phyloP scores from a whole-genome alignment of 106 monocot species.

The Dioscorea alata region DNA sequence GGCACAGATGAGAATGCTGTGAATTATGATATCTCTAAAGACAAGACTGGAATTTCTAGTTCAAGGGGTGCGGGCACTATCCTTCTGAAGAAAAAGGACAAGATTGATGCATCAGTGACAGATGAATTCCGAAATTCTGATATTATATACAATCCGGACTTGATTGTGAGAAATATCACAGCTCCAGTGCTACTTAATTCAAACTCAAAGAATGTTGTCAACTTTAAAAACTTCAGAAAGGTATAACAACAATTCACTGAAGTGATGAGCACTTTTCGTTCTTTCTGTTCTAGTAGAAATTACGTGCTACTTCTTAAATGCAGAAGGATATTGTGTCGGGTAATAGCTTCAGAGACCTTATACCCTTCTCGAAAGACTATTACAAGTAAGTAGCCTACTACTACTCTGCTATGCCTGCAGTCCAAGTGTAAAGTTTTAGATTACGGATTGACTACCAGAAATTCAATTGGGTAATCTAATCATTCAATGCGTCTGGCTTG shows the following conservation, averaged over 20 bases:
- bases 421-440: too few species aligned
- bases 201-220: constrained; percentile 16
- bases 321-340: constrained; percentile 54
- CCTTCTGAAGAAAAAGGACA: constrained; percentile 31
- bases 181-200: constrained; percentile 10
- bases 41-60: constrained; percentile 3
- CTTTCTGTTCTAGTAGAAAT: neutral
- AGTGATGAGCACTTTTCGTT: neutral
- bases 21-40: neutral
- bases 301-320: neutral
- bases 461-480: too few species aligned
- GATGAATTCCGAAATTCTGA: constrained; percentile 62
- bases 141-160: constrained; percentile 62
- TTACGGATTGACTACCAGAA: too few species aligned
- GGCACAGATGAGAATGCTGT: constrained; percentile 3
- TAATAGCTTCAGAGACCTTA: constrained; percentile 66
- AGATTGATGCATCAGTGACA: constrained; percentile 32
- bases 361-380: constrained; percentile 85
- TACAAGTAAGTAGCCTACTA: constrained; percentile 50
- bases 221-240: constrained; percentile 95
- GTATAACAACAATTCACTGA: constrained; percentile 17
- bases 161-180: constrained; percentile 48
- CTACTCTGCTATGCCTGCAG: too few species aligned
- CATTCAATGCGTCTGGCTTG: too few species aligned
- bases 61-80: constrained; percentile 6